Percentiles rank a stretch among this genome's conserved stretches.
Conservation (phyloP, 2,329 filamentous ascomycete species). For the Chrysoporthe deuterocubensis region DNA sequence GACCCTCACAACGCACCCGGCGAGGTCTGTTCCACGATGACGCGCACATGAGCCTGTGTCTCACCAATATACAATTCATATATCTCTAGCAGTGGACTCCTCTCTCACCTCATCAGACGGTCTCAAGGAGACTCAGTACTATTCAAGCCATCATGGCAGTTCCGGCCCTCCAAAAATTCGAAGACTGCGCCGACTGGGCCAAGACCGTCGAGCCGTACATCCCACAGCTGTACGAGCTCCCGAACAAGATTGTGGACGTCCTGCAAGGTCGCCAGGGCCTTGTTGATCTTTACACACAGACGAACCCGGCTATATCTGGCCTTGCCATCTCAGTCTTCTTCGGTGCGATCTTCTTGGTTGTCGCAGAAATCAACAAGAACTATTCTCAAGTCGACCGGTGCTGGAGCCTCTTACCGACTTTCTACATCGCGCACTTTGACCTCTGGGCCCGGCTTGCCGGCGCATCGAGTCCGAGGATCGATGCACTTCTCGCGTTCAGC, state of each 20-base stretch:
- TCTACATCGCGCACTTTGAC: slow-evolving; percentile 85
- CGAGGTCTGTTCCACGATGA: slow-evolving; percentile 20
- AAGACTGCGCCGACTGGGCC: slow-evolving; percentile 77
- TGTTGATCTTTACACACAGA: slow-evolving; percentile 74
- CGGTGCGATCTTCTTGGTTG: slow-evolving; percentile 72
- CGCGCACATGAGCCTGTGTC: slow-evolving; percentile 24
- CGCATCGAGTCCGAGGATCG: slow-evolving; percentile 70
- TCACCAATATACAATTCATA: neutral
- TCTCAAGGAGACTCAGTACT: neutral
- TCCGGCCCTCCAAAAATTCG: slow-evolving; percentile 69
- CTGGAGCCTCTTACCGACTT: slow-evolving; percentile 86
- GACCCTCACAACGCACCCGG: neutral
- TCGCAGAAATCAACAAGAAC: slow-evolving; percentile 86
- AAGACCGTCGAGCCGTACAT: slow-evolving; percentile 77
- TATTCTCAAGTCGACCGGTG: slow-evolving; percentile 95
- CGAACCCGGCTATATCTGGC: slow-evolving; percentile 82
- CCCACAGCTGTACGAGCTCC: slow-evolving; percentile 71
- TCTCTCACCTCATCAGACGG: neutral
- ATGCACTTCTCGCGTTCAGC: slow-evolving; percentile 73
- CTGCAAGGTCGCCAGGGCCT: slow-evolving; percentile 65
- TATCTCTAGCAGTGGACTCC: neutral
- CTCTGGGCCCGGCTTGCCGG: slow-evolving; percentile 80
- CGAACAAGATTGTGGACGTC: slow-evolving; percentile 64
- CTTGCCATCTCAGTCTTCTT: slow-evolving; percentile 73
- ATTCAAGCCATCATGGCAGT: slow-evolving; percentile 61